Percentiles rank a stretch among this genome's conserved stretches.
Evolutionary conservation across 192 early-diverging fungal species (phyloP).

Genomic region (Coemansia sp.): DNA sequence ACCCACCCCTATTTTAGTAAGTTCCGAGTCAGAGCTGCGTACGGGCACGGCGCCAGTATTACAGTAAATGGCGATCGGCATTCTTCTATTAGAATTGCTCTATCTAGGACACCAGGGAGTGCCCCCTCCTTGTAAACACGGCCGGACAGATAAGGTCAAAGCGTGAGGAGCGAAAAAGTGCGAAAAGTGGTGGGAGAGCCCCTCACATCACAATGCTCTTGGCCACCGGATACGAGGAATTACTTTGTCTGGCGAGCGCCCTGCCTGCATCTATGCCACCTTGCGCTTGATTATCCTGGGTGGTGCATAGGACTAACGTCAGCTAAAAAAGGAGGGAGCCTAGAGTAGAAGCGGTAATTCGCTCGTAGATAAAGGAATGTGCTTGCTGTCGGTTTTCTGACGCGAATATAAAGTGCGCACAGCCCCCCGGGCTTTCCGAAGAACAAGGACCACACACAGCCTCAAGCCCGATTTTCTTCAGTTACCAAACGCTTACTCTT

Average conservation of each 20-base stretch:
- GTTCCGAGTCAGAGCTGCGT: background rate
- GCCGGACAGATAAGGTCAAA: background rate
- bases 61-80: background rate
- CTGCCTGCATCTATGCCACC: background rate
- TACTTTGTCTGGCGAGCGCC: background rate
- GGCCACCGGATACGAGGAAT: constrained; percentile 1
- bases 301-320: background rate
- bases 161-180: background rate
- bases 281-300: background rate
- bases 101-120: background rate
- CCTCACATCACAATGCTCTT: background rate
- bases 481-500: background rate
- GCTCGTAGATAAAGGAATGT: background rate
- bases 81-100: background rate
- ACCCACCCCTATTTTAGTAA: background rate
- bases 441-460: background rate
- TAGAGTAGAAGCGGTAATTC: background rate
- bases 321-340: background rate
- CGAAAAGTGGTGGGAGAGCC: background rate
- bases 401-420: background rate
- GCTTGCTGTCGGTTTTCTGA: background rate
- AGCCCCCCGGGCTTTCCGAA: background rate
- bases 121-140: background rate
- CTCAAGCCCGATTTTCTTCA: background rate
- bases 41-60: background rate